A percentile compares a stretch with the other conserved stretches of the same genome.
Evolutionary conservation across 176 grass and related monocot genomes (phyloP).

Genomic region (Aechmea fasciata): DNA sequence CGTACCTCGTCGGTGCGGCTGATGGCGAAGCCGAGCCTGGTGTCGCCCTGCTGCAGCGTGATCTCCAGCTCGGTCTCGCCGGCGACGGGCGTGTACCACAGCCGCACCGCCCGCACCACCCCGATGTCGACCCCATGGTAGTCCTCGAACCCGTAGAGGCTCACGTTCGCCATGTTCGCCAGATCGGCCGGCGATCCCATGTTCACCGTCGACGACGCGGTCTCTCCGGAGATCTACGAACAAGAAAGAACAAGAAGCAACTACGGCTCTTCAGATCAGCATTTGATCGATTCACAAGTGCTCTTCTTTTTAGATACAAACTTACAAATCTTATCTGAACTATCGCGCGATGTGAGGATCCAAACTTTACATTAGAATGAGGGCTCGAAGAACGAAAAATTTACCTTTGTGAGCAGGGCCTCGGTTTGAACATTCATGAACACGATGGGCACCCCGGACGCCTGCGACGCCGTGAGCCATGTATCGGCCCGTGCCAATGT

Average conservation of each 20-base stretch:
- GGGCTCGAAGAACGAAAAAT: conserved; percentile 1
- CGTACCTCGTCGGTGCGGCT: conserved; percentile 82
- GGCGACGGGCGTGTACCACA: conserved; percentile 63
- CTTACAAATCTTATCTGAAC: too few species aligned
- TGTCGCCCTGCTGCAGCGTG: conserved; percentile 52
- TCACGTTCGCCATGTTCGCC: conserved; percentile 59
- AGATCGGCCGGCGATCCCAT: conserved; percentile 70
- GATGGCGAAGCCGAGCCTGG: conserved; percentile 75
- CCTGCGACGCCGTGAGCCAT: conserved; percentile 61
- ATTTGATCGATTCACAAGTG: background rate
- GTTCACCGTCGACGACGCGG: conserved; percentile 60
- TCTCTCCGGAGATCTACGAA: conserved; percentile 70
- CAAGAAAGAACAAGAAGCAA: background rate
- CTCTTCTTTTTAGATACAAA: too few species aligned
- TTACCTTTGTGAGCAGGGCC: conserved; percentile 78
- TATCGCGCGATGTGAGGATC: too few species aligned
- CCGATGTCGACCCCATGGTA: conserved; percentile 96
- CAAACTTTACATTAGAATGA: background rate
- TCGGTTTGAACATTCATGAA: conserved; percentile 77
- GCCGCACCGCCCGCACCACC: conserved; percentile 50
- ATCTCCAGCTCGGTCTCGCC: conserved; percentile 66
- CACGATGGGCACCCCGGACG: conserved; percentile 47
- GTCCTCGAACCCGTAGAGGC: conserved; percentile 93
- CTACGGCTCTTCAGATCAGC: background rate
- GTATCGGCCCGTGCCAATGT: conserved; percentile 72